Evolutionary conservation across 2,329 filamentous ascomycete genomes (phyloP), one percentile per base, ranked within the genome.

Genomic region (Colletotrichum cuscutae): DNA sequence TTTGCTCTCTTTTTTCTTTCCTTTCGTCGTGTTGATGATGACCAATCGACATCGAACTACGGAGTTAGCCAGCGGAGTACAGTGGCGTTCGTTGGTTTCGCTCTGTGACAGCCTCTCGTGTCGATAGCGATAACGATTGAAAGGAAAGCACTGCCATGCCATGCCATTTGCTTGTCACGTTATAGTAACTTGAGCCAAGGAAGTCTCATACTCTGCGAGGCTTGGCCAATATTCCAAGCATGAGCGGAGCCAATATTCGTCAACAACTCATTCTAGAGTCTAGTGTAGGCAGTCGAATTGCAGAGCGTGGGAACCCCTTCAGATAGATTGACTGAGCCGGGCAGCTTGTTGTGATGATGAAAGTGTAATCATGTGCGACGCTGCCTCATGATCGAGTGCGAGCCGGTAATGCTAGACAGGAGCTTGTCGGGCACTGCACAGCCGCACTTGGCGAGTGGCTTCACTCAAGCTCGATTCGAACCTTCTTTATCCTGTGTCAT

Each of bases 381-480:
- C 37, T 12, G 32, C 35, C 30, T 53, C 67, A 58, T 37, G 30
- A 28, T 49, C 22, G 26, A 42, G 28, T 52, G 58, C 35, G 57
- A 56, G 56, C 30, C 63, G 37, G 19, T 24, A 56, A 28, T 4
- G 15, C 15, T 32, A 19, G 7, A 12, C n/a, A 15, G 22, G 22
- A 52, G n/a, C 28, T 26, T 30, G 59, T 59, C 59, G 65, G 58
- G 69, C 59, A 59, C 46, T 63, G 22, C 65, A 69, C 58, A 58
- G 69, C 69, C 69, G 52, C 69, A 59, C 69, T 69, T 53, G 52
- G 69, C 58, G 35, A 42, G n/a, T 37, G 7, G 15, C 58, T 46
- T 70, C 24, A 28, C 53, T 49, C 13, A 24, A 57, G 52, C 46
- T 42, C 32, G 6, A 35, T 42, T 60, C 19, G 63, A 49, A 32